Evolutionary conservation across 345 rosid genomes (phyloP), one percentile per base, ranked within the genome.

Genomic region (Aquilaria yunnanensis): DNA sequence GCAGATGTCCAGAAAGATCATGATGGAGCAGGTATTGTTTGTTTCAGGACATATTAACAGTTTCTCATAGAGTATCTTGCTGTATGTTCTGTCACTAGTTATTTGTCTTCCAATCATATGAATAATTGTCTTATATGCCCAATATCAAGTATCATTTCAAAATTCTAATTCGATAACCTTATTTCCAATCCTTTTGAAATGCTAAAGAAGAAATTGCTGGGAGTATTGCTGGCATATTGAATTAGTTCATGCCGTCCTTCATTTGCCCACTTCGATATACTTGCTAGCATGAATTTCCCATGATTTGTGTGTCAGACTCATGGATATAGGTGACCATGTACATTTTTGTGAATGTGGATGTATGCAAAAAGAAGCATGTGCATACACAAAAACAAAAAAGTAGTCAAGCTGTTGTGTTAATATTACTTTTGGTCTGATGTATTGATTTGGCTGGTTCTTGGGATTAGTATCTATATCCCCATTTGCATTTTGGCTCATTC

Each of bases 1-100:
- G 58, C 66, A 13, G 65, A 68, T 4, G 14, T 61, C 30, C 74
- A 63, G 51, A 69, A 73, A 46, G 84, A 78, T 30, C 86, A 83
- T 4, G 43, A 37, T 8, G 80, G 47, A 48, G 73, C 83, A 83
- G 88, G 96, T 81, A 72, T 45, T 16, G 30, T 37, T 41, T 30
- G 4, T 31, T 43, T 12, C 47, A 11, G 6, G 23, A 41, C 14
- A 14, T 59, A 51, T 55, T 51, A 29, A 57, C 51, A 31, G 10
- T 37, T 37, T 37, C 14, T n/a, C 16, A 0, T 31, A 30, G 29
- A 51, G 61, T 58, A 68, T 52, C 3, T 4, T 14, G 41, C 32
- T n/a, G 11, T 48, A 52, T 57, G 47, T 47, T 10, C 16, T 34
- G 2, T n/a, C 45, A 14, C 56, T 69, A 45, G 47, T 56, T 76